Percentiles rank a stretch among this genome's conserved stretches.
These are phyloP conservation scores for Aureobasidium lini DNA, from an alignment of 2,329 filamentous ascomycete genomes.

Conservation along the genomic window DNA sequence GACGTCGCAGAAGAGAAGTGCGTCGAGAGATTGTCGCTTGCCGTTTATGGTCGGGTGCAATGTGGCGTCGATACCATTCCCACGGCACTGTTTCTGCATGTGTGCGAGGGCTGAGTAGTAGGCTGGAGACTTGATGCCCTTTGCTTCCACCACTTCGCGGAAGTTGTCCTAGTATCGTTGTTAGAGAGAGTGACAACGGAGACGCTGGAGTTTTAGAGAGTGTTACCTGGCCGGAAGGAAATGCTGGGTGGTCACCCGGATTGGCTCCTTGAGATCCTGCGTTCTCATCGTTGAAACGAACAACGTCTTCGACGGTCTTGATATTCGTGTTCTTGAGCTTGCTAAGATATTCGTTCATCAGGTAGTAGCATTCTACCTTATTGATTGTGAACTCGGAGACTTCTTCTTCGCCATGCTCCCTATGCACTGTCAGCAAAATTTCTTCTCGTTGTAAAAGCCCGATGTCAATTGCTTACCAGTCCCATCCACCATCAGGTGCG, in stretches of 20 bases:
- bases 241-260: constrained; percentile 22
- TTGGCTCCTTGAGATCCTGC: constrained; percentile 20
- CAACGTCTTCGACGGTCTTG: constrained; percentile 19
- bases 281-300: constrained; percentile 19
- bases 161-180: constrained; percentile 17
- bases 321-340: constrained; percentile 18
- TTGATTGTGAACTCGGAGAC: constrained; percentile 21
- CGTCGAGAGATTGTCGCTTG: constrained; percentile 19
- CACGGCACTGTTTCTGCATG: constrained; percentile 22
- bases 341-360: constrained; percentile 21
- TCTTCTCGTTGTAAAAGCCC: not conserved
- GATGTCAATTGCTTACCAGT: too few species aligned
- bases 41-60: constrained; percentile 24
- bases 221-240: constrained; percentile 23
- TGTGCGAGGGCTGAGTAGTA: constrained; percentile 24
- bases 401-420: constrained; percentile 16
- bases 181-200: not conserved
- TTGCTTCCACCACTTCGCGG: constrained; percentile 14
- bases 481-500: constrained; percentile 23
- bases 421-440: not conserved
- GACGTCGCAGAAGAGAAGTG: constrained; percentile 26
- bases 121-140: constrained; percentile 21
- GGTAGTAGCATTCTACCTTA: constrained; percentile 22
- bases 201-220: not conserved
- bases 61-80: constrained; percentile 26